A percentile compares a stretch with the other conserved stretches of the same genome.
Evolutionary conservation across 352 stramenopile genomes (phyloP).

Genomic region (Globisporangium apiculatum): DNA sequence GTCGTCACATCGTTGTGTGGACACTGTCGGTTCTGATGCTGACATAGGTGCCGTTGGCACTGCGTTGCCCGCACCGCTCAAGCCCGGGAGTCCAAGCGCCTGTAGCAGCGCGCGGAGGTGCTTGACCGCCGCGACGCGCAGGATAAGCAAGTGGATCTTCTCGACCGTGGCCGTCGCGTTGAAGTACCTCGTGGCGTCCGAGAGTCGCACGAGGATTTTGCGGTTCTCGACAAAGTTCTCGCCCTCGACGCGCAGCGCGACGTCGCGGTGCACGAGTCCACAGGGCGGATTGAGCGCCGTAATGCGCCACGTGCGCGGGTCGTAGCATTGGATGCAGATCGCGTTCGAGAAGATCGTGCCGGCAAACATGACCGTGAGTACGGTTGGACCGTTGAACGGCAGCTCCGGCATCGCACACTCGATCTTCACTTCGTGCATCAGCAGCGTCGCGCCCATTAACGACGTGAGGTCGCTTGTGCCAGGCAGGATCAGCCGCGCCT

Average conservation of each 20-base stretch:
- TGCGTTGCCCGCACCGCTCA: not conserved
- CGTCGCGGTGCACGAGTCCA: conserved; percentile 23
- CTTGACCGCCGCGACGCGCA: conserved; percentile 42
- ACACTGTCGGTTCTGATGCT: not conserved
- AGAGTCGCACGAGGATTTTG: conserved; percentile 50
- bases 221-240: conserved; percentile 65
- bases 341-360: conserved; percentile 56
- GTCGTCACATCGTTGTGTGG: conserved; percentile 24
- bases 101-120: conserved; percentile 34
- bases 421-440: conserved; percentile 23
- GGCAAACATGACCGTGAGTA: conserved; percentile 35
- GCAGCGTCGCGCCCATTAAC: conserved; percentile 5
- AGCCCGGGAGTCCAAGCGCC: conserved; percentile 13
- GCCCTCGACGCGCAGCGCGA: conserved; percentile 37
- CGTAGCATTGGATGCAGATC: conserved; percentile 64
- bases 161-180: conserved; percentile 26
- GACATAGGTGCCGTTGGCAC: not conserved
- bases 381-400: conserved; percentile 41
- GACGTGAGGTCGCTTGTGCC: conserved; percentile 8
- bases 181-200: conserved; percentile 36
- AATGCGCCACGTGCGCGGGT: conserved; percentile 47
- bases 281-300: conserved; percentile 33
- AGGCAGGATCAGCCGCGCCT: conserved; percentile 32
- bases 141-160: conserved; percentile 38
- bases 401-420: conserved; percentile 51